Evolutionary conservation across 305 asterid species (phyloP), one percentile per base, ranked within the genome.

Genomic region (Striga hermonthica): DNA sequence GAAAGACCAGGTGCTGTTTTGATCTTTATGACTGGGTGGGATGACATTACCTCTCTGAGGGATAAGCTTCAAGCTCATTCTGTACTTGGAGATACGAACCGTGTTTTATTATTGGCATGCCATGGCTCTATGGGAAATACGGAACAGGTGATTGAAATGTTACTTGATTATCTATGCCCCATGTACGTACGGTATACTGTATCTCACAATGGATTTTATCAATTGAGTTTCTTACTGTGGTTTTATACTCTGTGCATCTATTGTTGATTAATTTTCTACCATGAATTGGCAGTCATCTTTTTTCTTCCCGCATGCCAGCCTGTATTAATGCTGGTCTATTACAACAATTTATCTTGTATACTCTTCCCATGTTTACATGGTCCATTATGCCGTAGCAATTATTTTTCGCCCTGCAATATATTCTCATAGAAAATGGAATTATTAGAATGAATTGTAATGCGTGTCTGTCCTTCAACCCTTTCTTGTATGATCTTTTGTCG

Each of bases 11-110:
- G 97, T 74, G 93, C 97, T 82, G 88, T 85, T 72, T 79, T 92
- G 74, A 89, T 92, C 76, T 92, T 90, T 76, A 72, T 92, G 87
- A 90, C 96, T 11, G 98, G 97, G 57, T 92, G 98, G 98, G 98
- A 92, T 48, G 97, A 90, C 78, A 90, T 92, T 76, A 78, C 72
- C 63, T 83, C 97, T 44, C 78, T 92, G 71, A 92, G 84, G 74
- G 90, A 92, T 49, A 87, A 86, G 81, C 96, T 92, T 66, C 87
- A 75, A 77, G 80, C 82, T 71, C 88, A 90, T 86, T 82, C 81
- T 69, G 54, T 90, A 48, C 62, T 89, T 68, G 98, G 98, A 75
- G 95, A 89, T 78, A 62, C 86, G 41, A 78, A 73, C 68, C 85
- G 76, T 15, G 95, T 86, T 79, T 76, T 89, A 64, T 68, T 92